phyloP scores from a whole-genome alignment of 495 filamentous ascomycete species.

The Penicillium odoratum region DNA sequence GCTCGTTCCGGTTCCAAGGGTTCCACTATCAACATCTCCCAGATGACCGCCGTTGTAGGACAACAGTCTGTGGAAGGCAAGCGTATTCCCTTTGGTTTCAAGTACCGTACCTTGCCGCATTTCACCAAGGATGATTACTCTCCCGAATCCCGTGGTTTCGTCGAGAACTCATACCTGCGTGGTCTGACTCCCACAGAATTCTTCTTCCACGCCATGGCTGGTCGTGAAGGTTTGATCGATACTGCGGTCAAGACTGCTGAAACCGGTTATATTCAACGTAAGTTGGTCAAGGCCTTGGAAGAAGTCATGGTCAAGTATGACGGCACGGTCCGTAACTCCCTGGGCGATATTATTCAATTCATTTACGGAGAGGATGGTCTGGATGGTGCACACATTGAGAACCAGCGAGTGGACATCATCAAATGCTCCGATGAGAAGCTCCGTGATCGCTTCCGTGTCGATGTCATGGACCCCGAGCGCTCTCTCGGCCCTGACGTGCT shows the following conservation, averaged over 20 bases:
- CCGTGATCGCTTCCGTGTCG: constrained; percentile 78
- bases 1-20: constrained; percentile 95
- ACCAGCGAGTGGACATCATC: constrained; percentile 85
- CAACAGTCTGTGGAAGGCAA: constrained; percentile 98
- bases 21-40: constrained; percentile 97
- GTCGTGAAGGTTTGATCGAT: constrained; percentile 99
- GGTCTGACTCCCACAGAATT: constrained; percentile 95
- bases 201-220: constrained; percentile 99
- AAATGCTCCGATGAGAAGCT: constrained; percentile 71
- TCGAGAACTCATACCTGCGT: constrained; percentile 98
- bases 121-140: constrained; percentile 99
- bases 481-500: constrained; percentile 64
- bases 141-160: constrained; percentile 93
- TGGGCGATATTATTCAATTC: constrained; percentile 97
- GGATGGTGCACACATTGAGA: constrained; percentile 86
- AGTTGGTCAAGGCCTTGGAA: constrained; percentile 96
- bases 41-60: constrained; percentile 96
- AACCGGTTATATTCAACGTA: constrained; percentile 98
- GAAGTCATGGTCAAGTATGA: constrained; percentile 98
- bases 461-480: constrained; percentile 85
- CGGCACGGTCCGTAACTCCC: constrained; percentile 93
- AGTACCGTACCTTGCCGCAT: constrained; percentile 94
- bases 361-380: constrained; percentile 97
- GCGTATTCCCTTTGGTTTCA: constrained; percentile 99
- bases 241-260: constrained; percentile 99